Conservation (phyloP, 371 early-diverging fungal species). For the Choanephora cucurbitarum region DNA sequence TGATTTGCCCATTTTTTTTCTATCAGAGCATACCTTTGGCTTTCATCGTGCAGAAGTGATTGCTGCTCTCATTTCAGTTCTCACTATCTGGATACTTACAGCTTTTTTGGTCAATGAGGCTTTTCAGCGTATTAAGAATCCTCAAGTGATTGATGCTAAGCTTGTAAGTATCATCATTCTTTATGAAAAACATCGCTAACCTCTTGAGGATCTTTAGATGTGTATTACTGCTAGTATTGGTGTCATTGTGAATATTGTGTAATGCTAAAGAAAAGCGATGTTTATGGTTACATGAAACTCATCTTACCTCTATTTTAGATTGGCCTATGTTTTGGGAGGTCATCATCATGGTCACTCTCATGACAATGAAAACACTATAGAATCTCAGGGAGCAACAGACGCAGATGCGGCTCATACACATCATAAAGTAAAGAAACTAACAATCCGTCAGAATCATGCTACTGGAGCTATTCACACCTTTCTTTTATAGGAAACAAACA, state of each 20-base stretch:
- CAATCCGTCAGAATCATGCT: too few relatives aligned
- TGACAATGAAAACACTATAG: conserved; percentile 31
- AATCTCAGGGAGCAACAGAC: conserved; percentile 38
- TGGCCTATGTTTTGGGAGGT: conserved; percentile 50
- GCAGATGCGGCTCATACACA: conserved; percentile 21
- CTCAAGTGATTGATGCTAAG: conserved; percentile 74
- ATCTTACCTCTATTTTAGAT: conserved; percentile 17
- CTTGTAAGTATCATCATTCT: too few relatives aligned
- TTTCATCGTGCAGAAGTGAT: conserved; percentile 87
- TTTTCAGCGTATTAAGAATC: conserved; percentile 69
- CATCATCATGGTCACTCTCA: conserved; percentile 49
- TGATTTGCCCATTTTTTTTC: background rate
- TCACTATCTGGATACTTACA: conserved; percentile 85
- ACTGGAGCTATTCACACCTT: too few relatives aligned
- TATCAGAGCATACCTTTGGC: conserved; percentile 74
- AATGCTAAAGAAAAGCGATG: conserved; percentile 17
- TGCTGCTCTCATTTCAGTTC: conserved; percentile 78
- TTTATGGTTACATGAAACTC: background rate
- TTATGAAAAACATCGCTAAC: too few relatives aligned
- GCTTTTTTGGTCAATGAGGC: conserved; percentile 77
- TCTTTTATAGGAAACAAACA: conserved; percentile 61
- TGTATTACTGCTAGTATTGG: conserved; percentile 71
- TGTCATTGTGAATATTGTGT: conserved; percentile 78
- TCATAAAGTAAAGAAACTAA: conserved; percentile 18
- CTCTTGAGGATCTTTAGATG: too few relatives aligned